A percentile compares a stretch with the other conserved stretches of the same genome.
These are phyloP conservation scores for Abelmoschus esculentus DNA, from an alignment of 345 rosid species.

Conservation along the genomic window DNA sequence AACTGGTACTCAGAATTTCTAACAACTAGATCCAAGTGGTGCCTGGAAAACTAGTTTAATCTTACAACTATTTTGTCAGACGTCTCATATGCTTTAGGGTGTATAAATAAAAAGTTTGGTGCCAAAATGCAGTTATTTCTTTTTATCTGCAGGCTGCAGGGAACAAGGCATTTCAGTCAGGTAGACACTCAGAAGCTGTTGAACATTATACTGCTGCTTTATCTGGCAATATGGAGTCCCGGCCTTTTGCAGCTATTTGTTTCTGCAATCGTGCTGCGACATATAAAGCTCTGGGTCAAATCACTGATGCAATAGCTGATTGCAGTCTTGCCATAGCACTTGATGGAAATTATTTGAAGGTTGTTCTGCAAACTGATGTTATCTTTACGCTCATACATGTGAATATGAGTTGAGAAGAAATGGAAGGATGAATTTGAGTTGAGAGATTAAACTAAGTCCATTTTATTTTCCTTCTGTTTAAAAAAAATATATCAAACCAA, in stretches of 20 bases:
- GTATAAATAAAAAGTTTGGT: background rate
- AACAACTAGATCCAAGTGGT: background rate
- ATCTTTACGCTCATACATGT: background rate
- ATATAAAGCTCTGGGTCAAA: conserved; percentile 69
- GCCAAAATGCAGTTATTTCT: background rate
- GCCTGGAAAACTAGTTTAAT: background rate
- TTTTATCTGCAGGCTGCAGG: conserved; percentile 57
- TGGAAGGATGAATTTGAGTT: background rate
- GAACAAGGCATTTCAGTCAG: conserved; percentile 87
- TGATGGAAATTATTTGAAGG: conserved; percentile 72
- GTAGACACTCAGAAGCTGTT: conserved; percentile 79
- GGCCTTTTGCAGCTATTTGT: conserved; percentile 89
- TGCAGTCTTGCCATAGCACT: conserved; percentile 97
- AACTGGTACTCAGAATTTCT: background rate
- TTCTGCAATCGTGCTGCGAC: conserved; percentile 98
- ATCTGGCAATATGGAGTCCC: conserved; percentile 69
- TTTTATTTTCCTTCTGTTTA: background rate
- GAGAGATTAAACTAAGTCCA: background rate
- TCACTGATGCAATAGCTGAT: conserved; percentile 86
- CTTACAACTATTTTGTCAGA: background rate
- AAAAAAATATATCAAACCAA: background rate
- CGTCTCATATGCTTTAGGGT: background rate
- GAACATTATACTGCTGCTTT: conserved; percentile 84
- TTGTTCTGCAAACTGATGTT: conserved; percentile 25
- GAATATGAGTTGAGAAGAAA: background rate